Conservation (phyloP, 257 asterid genomes). For the Catharanthus roseus region DNA sequence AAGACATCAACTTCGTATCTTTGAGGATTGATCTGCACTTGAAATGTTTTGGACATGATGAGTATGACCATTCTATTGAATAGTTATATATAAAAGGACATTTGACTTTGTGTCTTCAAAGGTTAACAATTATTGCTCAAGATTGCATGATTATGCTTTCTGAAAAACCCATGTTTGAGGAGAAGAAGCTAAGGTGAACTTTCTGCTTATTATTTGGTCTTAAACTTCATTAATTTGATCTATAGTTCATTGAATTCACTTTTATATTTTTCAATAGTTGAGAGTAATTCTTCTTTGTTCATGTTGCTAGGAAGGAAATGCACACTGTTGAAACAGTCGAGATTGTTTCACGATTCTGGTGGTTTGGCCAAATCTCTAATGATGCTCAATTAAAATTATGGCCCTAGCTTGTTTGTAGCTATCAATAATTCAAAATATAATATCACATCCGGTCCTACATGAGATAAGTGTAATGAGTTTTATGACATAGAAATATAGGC, state of each 20-base stretch:
- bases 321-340: not conserved
- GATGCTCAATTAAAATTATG: not conserved
- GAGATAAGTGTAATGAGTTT: too few species aligned
- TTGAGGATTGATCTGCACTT: conserved; percentile 22
- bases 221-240: not conserved
- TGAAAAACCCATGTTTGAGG: not conserved
- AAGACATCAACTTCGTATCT: conserved; percentile 10
- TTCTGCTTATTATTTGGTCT: not conserved
- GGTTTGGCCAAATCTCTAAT: not conserved
- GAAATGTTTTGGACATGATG: conserved; percentile 16
- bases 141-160: not conserved
- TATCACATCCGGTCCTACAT: too few species aligned
- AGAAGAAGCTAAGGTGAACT: not conserved
- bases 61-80: not conserved
- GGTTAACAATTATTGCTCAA: conserved; percentile 6
- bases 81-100: not conserved
- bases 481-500: too few species aligned
- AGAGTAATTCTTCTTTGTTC: not conserved
- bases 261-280: not conserved
- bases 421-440: not conserved
- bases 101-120: not conserved
- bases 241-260: not conserved
- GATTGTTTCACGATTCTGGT: too few species aligned
- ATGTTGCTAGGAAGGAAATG: not conserved
- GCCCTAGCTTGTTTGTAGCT: not conserved